These are phyloP conservation scores for Solanum paucissectum DNA, from an alignment of 257 asterid genomes.

Conservation along the genomic window DNA sequence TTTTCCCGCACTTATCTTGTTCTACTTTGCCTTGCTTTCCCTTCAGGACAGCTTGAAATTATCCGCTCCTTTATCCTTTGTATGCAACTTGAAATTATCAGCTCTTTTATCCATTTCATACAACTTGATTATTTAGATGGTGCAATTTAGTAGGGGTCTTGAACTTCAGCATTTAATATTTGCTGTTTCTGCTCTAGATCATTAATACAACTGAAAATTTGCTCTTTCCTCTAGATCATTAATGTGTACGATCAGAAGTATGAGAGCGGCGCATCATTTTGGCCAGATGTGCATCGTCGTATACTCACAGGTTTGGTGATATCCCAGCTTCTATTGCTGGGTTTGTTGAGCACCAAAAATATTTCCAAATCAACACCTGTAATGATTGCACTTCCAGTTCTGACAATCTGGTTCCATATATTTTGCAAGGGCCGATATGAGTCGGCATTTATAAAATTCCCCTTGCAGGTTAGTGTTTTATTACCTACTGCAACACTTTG, in stretches of 20 bases:
- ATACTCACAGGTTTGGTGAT: conserved; percentile 48
- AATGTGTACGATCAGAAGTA: conserved; percentile 80
- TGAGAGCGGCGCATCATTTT: conserved; percentile 78
- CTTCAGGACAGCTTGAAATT: background rate
- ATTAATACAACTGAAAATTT: no score
- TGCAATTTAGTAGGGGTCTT: background rate
- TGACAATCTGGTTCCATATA: conserved; percentile 70
- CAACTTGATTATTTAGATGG: background rate
- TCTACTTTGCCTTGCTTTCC: background rate
- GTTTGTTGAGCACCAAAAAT: conserved; percentile 56
- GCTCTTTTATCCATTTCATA: background rate
- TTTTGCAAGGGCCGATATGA: conserved; percentile 70
- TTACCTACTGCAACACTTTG: background rate
- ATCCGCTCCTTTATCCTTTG: background rate
- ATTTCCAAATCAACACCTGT: conserved; percentile 50
- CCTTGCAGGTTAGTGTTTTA: conserved; percentile 50
- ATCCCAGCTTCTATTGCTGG: conserved; percentile 66
- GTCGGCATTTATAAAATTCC: conserved; percentile 57
- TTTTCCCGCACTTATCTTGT: background rate
- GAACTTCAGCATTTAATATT: background rate
- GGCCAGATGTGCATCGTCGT: conserved; percentile 92
- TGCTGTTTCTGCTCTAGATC: background rate
- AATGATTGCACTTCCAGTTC: conserved; percentile 47
- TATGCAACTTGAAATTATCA: background rate
- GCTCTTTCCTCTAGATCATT: conserved; percentile 48